Evolutionary conservation across 1,284 basidiomycete species (phyloP).

Genomic region (Melampsora medusae): DNA sequence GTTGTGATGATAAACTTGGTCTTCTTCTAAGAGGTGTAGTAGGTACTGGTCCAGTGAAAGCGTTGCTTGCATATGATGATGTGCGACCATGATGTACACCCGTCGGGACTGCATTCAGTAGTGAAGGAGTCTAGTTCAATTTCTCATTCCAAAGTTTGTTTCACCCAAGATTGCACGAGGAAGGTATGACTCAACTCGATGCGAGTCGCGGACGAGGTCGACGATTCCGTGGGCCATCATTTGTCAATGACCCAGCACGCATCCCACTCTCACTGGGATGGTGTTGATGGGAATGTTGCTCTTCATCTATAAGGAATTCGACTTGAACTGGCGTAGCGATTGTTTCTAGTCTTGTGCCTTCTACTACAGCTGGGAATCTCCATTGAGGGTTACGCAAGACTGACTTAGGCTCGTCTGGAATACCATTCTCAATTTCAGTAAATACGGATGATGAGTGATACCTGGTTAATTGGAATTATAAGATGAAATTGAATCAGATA

Average conservation of each 20-base stretch:
- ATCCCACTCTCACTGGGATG: neutral
- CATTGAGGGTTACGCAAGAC: too few relatives aligned
- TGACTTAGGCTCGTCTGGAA: too few relatives aligned
- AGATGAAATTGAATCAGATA: neutral
- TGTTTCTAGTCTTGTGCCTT: too few relatives aligned
- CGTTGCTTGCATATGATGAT: too few relatives aligned
- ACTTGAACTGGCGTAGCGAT: neutral
- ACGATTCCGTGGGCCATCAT: neutral
- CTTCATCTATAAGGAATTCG: neutral
- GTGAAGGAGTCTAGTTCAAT: slow-evolving; percentile 49
- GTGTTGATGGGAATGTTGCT: neutral
- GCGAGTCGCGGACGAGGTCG: neutral
- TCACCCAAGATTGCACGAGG: too few relatives aligned
- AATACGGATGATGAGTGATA: too few relatives aligned
- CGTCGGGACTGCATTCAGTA: too few relatives aligned
- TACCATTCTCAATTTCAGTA: too few relatives aligned
- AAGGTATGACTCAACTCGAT: neutral
- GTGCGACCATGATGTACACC: too few relatives aligned
- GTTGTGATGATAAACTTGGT: slow-evolving; percentile 55
- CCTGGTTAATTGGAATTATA: neutral
- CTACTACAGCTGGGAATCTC: too few relatives aligned
- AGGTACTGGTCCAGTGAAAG: too few relatives aligned
- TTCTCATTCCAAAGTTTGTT: slow-evolving; percentile 37
- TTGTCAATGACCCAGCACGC: neutral
- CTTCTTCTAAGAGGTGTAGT: slow-evolving; percentile 47